Evolutionary conservation across 192 early-diverging fungal genomes (phyloP), one percentile per base, ranked within the genome.

Genomic region (Backusella circina): DNA sequence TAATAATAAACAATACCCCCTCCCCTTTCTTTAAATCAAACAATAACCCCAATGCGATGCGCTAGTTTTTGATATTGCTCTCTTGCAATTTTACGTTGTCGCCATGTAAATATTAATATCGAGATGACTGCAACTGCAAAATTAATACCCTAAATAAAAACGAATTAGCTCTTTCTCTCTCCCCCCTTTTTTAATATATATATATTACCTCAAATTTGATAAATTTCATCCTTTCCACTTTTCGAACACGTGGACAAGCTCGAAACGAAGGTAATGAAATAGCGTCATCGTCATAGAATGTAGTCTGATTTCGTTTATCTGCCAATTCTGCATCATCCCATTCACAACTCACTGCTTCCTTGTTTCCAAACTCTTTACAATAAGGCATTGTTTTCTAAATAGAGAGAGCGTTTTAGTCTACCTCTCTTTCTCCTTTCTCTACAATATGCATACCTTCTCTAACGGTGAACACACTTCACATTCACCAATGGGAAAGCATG

Each of bases 361-460:
- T 83, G 50, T 83, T 83, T n/a, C 82, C 82, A 54, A 69, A 83
- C 18, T 76, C 57, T 37, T 37, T 23, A 72, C 82, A 83, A 74
- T 83, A 83, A 30, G 51, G 33, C 18, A 70, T 51, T 4, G 78
- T 83, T 83, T 83, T 83, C 82, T 83, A 32, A 39, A 41, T 13
- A 41, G 7, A 10, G 13, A 1, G 1, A 12, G 1, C n/a, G 7
- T 9, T 41, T 9, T 5, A 36, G 31, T n/a, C 12, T 1, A 9
- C 12, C 12, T 41, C 39, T 41, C 39, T 41, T 6, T 5, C 23
- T 57, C 6, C 50, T 3, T 5, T 23, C 6, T 26, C n/a, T 26
- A 23, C 2, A 5, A 50, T 32, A 26, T 18, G 26, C 31, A 23
- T 26, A 79, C 82, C 75, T 77, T 76, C 77, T 83, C 82, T 31